A percentile compares a stretch with the other conserved stretches of the same genome.
Evolutionary conservation across 2,329 filamentous ascomycete genomes (phyloP).

Genomic region (Scorias spongiosa): DNA sequence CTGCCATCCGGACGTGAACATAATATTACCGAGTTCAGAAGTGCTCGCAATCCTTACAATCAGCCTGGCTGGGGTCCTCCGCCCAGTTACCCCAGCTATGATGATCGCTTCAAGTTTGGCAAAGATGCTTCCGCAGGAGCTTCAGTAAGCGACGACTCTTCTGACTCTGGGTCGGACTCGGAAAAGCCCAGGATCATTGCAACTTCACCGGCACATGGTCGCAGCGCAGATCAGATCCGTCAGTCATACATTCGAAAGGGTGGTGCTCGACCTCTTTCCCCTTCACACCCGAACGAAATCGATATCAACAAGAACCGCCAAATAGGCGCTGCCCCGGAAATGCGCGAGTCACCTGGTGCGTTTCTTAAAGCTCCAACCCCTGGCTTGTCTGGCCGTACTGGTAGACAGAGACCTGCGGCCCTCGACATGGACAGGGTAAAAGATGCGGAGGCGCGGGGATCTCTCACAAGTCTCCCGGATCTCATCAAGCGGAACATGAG

Average conservation of each 20-base stretch:
- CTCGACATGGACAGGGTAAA: conserved; percentile 71
- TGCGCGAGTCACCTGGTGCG: conserved; percentile 6
- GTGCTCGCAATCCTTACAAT: neutral
- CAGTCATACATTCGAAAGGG: conserved; percentile 5
- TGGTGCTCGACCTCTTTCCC: conserved; percentile 9
- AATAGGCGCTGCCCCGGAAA: conserved; percentile 21
- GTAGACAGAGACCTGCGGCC: conserved; percentile 45
- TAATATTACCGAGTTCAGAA: neutral
- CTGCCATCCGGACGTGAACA: neutral
- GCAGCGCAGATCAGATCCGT: conserved; percentile 1
- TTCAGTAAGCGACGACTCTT: neutral
- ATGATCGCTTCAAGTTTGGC: neutral
- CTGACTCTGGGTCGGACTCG: neutral
- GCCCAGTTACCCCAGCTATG: neutral
- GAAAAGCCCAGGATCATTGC: neutral
- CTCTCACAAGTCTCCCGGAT: conserved; percentile 81
- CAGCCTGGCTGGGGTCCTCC: neutral
- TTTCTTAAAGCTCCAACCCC: conserved; percentile 11
- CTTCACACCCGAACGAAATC: conserved; percentile 12
- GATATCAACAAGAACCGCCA: conserved; percentile 16
- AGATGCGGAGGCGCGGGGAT: conserved; percentile 69
- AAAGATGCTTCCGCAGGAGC: neutral
- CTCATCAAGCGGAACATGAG: conserved; percentile 78
- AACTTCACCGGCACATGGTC: neutral
- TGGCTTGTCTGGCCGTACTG: conserved; percentile 26